Conservation (phyloP, 148 eudicot species). For the Oxyria digyna region DNA sequence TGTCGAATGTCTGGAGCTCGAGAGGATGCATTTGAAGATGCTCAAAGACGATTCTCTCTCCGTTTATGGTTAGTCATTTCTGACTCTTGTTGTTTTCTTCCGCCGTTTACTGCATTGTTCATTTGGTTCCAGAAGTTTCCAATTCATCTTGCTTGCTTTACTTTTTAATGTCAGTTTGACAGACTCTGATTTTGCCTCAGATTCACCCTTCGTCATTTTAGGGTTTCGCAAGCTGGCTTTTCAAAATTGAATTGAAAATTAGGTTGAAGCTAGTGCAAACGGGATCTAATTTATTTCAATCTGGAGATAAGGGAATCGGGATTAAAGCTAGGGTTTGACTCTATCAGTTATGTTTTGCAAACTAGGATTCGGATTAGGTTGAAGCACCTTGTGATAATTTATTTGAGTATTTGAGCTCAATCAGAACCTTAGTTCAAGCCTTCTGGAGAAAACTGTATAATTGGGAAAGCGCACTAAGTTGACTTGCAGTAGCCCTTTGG, state of each 20-base stretch:
- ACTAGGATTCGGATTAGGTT: no score
- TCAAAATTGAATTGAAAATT: neutral
- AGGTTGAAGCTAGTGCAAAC: neutral
- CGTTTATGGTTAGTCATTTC: conserved; percentile 40
- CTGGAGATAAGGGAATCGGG: neutral
- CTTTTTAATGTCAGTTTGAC: neutral
- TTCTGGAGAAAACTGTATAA: neutral
- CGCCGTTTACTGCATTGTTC: neutral
- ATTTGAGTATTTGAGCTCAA: neutral
- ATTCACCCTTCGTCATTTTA: neutral
- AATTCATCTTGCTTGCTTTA: neutral
- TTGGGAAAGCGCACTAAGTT: neutral
- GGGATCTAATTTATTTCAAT: neutral
- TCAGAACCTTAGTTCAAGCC: neutral
- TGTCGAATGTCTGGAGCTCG: conserved; percentile 42
- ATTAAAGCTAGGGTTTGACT: neutral
- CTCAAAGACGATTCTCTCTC: conserved; percentile 71
- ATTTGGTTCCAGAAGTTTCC: neutral
- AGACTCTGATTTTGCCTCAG: neutral
- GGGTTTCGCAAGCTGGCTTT: neutral
- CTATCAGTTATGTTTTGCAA: neutral
- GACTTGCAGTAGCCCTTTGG: neutral
- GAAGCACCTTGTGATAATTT: neutral
- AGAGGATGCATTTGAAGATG: conserved; percentile 44
- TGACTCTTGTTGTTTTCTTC: neutral